phyloP scores from a whole-genome alignment of 257 asterid genomes.

The Solanum ossicruentum region DNA sequence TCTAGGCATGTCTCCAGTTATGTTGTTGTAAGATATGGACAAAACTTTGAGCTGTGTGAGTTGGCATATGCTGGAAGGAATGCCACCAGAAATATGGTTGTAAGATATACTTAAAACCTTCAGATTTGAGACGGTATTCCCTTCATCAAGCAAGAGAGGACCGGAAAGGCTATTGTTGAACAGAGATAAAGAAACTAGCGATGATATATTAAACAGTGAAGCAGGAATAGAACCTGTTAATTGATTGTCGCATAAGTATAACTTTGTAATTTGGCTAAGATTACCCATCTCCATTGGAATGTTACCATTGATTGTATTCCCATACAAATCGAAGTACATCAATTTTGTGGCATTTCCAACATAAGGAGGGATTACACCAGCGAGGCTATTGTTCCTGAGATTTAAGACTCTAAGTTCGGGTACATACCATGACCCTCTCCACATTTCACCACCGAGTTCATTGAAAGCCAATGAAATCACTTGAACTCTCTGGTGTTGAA shows the following conservation, averaged over 20 bases:
- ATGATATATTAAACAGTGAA: slow-evolving; percentile 12
- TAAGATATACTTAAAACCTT: background rate
- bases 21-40: background rate
- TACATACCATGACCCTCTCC: too few relatives aligned
- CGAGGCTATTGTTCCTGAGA: too few relatives aligned
- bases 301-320: background rate
- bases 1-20: slow-evolving; percentile 9
- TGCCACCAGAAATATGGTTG: slow-evolving; percentile 2
- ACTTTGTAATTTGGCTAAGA: too few relatives aligned
- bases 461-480: background rate
- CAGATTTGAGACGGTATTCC: background rate
- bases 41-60: background rate
- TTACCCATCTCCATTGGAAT: too few relatives aligned
- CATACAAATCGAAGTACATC: background rate
- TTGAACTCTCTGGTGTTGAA: too few relatives aligned
- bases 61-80: background rate
- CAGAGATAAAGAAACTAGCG: background rate
- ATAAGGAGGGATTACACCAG: background rate
- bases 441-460: too few relatives aligned
- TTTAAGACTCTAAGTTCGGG: too few relatives aligned
- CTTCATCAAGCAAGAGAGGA: background rate
- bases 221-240: slow-evolving; percentile 18
- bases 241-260: background rate
- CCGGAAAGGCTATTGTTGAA: slow-evolving; percentile 14
- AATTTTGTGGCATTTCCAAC: background rate